A percentile compares a stretch with the other conserved stretches of the same genome.
These are phyloP conservation scores for Blumeria hordei DNA, from an alignment of 2,329 filamentous ascomycete species.

Conservation along the genomic window DNA sequence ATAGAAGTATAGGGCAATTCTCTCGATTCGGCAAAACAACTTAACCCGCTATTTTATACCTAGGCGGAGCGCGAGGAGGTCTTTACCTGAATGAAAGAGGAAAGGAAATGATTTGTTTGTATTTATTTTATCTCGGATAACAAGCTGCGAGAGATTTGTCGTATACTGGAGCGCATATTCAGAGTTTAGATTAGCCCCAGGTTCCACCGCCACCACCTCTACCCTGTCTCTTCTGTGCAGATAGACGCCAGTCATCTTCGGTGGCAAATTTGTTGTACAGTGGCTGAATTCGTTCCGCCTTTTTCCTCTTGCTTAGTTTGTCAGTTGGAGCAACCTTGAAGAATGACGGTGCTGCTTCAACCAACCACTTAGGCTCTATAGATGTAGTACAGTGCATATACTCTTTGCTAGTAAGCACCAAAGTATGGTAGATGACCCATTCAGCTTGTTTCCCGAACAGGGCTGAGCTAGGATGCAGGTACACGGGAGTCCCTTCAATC, in stretches of 20 bases:
- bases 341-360: constrained; percentile 93
- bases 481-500: constrained; percentile 83
- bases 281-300: constrained; percentile 84
- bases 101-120: too few relatives aligned
- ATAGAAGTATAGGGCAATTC: too few relatives aligned
- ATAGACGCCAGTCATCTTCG: constrained; percentile 88
- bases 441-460: constrained; percentile 91
- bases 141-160: too few relatives aligned
- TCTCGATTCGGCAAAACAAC: too few relatives aligned
- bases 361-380: constrained; percentile 85
- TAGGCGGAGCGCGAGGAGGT: too few relatives aligned
- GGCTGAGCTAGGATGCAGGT: constrained; percentile 75
- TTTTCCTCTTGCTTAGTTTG: constrained; percentile 68
- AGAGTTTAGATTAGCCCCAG: constrained; percentile 38
- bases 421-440: constrained; percentile 79
- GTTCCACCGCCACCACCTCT: constrained; percentile 76
- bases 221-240: constrained; percentile 64
- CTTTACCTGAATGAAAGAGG: too few relatives aligned
- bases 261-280: constrained; percentile 79
- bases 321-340: constrained; percentile 92
- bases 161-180: too few relatives aligned
- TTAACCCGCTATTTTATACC: too few relatives aligned
- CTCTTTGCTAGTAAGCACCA: constrained; percentile 87
- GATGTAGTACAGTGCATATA: constrained; percentile 91
- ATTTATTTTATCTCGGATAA: too few relatives aligned